These are phyloP conservation scores for Puccinia polysora DNA, from an alignment of 1,284 basidiomycete species.

Conservation along the genomic window DNA sequence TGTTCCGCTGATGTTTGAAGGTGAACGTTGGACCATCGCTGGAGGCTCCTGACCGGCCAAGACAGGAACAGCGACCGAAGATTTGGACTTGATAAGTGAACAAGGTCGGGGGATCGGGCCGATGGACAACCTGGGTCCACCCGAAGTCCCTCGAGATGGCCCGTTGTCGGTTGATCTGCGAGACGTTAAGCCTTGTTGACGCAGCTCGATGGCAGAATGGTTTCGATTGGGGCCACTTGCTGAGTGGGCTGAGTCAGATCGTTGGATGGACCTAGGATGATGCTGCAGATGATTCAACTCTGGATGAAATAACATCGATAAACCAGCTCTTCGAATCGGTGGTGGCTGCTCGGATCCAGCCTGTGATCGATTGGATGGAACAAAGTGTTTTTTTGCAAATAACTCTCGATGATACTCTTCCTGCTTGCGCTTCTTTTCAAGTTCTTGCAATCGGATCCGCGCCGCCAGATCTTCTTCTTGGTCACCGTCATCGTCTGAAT, in stretches of 20 bases:
- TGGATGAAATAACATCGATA: conserved; percentile 37
- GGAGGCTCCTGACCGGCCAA: conserved; percentile 9
- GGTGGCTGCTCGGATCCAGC: not conserved
- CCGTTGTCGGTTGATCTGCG: no score
- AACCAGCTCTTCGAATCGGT: conserved; percentile 22
- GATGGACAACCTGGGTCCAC: not conserved
- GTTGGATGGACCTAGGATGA: not conserved
- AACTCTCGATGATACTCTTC: conserved; percentile 33
- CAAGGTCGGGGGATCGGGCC: not conserved
- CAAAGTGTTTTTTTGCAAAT: conserved; percentile 31
- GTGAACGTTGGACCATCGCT: conserved; percentile 6
- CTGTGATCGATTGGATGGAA: conserved; percentile 2
- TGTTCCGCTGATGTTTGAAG: not conserved
- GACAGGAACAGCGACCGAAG: conserved; percentile 31
- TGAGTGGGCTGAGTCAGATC: not conserved
- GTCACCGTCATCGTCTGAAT: conserved; percentile 28
- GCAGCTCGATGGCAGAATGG: conserved; percentile 27
- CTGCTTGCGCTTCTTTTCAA: conserved; percentile 4
- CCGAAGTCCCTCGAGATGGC: no score
- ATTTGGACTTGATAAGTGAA: conserved; percentile 38
- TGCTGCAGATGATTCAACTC: conserved; percentile 12
- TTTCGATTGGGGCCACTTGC: not conserved
- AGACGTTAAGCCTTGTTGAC: not conserved
- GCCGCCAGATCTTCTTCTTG: not conserved
- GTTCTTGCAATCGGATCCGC: not conserved